Evolutionary conservation across 768 basidiomycete species (phyloP), one percentile per base, ranked within the genome.

Genomic region (Mycena capillaripes): DNA sequence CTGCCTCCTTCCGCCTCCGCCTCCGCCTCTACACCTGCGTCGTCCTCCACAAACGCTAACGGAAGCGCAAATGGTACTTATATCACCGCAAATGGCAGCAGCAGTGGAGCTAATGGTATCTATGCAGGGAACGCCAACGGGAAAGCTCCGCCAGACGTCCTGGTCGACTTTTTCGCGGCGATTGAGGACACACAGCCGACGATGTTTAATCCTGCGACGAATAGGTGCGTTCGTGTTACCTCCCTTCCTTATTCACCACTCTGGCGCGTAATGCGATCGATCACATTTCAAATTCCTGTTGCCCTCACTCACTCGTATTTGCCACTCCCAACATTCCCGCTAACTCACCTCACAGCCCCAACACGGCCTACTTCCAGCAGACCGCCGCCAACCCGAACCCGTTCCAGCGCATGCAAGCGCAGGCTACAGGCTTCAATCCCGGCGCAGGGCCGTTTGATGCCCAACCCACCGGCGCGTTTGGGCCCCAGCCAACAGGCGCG

Each of bases 141-240:
- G 14, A 64, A 58, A 32, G 48, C 48, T 23, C 68, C 69, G 78
- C 55, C 81, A 71, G 90, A 89, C 67, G 87, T 86, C 36, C 84
- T 92, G 65, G 82, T 90, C 23, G 97, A 99, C 81, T 97, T 99
- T 85, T 98, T 99, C 82, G 82, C 86, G 30, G 89, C 94, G 7
- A 97, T 99, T 75, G 97, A 98, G 79, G 88, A 89, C 64, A 91
- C 93, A 66, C 92, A 95, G 78, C 87, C 91, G 11, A 86, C 89
- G n/a, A 90, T 90, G 85, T 92, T 92, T 79, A 91, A 90, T 71
- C 89, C 92, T 9, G 87, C 89, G 71, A 86, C 88, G 8, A 86
- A 87, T 77, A 91, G 89, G 92, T 90, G 73, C 30, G 82, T 74
- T 44, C 17, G 53, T 30, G 30, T 55, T 55, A 16, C 16, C 38